Base-by-base conservation (phyloP, 495 filamentous ascomycete genomes). In the Aspergillus baeticus region DNA sequence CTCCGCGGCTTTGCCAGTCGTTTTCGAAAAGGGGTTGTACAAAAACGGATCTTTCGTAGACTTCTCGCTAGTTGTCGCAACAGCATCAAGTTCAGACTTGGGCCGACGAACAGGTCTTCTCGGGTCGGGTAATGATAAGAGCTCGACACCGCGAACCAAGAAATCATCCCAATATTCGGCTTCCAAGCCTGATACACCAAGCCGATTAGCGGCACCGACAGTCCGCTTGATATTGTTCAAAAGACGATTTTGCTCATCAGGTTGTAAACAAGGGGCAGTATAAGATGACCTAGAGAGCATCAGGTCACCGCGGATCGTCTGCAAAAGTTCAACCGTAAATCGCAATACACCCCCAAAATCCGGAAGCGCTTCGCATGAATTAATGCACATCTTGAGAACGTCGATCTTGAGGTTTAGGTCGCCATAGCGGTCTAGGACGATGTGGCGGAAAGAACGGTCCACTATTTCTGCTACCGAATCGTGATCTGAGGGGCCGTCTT, bases 81-180 rank as follows among this genome's bases (percentile, higher is more conserved):
- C 81, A 18, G 83, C 82, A 37, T 87, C 83, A 10, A 96, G 71
- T 43, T 92, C 87, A 29, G 80, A 81, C 59, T 84, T 88, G 3
- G 78, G 82, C 60, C 91, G 91, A 7, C 87, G 79, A 56, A 88
- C 81, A 15, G 92, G 86, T n/a, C 79, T 79, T 58, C 72, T 75
- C 17, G 72, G 73, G 33, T 75, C 70, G 41, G 74, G 68, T 31
- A 81, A 71, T 23, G 84, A 73, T 21, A 83, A 77, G 22, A 94
- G 69, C 44, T 88, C 84, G 31, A 98, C 78, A 58, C 86, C 91
- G 31, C 94, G 84, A 37, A 98, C 78, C 0, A 98, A 79, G 64
- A 98, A 98, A 44, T 93, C 88, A 69, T 98, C 94, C 94, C 94
- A 98, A 64, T 96, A 98, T 50, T 93, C 88, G 15, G 89, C 90